Evolutionary conservation across 2,329 filamentous ascomycete species (phyloP).

Genomic region (Verticillium albo-atrum): DNA sequence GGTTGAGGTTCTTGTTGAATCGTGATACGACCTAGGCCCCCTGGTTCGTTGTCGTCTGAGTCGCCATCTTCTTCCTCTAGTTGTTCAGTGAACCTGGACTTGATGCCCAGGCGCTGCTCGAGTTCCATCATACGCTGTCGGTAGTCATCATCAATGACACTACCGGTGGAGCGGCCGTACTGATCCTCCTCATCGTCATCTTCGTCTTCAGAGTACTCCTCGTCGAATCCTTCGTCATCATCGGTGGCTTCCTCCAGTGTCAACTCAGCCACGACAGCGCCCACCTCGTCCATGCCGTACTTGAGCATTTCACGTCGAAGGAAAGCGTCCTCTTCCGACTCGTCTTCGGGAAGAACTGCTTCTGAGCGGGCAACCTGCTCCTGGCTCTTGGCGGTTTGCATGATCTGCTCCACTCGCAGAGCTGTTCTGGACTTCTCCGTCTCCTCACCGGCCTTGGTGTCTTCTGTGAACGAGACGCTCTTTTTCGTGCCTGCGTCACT

Average conservation of each 20-base stretch:
- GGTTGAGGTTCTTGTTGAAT: slow-evolving; percentile 29
- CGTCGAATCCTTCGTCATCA: slow-evolving; percentile 42
- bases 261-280: slow-evolving; percentile 87
- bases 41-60: slow-evolving; percentile 34
- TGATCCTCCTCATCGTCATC: slow-evolving; percentile 70
- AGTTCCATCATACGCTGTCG: slow-evolving; percentile 79
- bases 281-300: slow-evolving; percentile 85
- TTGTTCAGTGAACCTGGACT: slow-evolving; percentile 38
- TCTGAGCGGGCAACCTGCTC: slow-evolving; percentile 40
- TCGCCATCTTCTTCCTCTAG: slow-evolving; percentile 29
- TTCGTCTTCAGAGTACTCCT: slow-evolving; percentile 45
- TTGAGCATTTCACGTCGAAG: slow-evolving; percentile 84
- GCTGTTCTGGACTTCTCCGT: slow-evolving; percentile 34
- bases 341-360: slow-evolving; percentile 65
- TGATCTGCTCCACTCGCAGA: slow-evolving; percentile 49
- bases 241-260: slow-evolving; percentile 68
- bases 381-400: slow-evolving; percentile 51
- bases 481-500: slow-evolving; percentile 29
- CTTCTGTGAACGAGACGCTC: slow-evolving; percentile 58
- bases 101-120: slow-evolving; percentile 68
- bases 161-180: slow-evolving; percentile 66
- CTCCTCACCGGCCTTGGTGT: slow-evolving; percentile 48
- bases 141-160: slow-evolving; percentile 69
- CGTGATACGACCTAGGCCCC: slow-evolving; percentile 53
- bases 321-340: slow-evolving; percentile 74